phyloP scores from a whole-genome alignment of 331 rosid genomes.

The Quercus phellos region DNA sequence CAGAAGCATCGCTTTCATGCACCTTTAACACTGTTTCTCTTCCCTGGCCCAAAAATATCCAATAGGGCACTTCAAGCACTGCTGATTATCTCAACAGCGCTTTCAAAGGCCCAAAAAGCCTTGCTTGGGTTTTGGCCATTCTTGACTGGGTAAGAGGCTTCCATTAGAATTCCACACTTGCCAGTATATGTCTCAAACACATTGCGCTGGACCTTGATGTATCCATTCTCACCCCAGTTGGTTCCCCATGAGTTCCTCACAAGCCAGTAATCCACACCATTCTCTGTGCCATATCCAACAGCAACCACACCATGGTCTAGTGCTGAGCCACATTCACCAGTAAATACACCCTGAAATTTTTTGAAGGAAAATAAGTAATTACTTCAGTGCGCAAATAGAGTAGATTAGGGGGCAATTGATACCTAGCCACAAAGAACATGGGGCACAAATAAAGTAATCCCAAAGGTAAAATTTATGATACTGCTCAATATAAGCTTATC shows the following conservation, averaged over 20 bases:
- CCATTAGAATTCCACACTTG: conserved; percentile 78
- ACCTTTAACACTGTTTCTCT: not conserved
- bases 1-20: not conserved
- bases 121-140: conserved; percentile 22
- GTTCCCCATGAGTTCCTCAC: conserved; percentile 94
- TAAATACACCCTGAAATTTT: conserved; percentile 64
- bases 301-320: conserved; percentile 86
- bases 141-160: conserved; percentile 79
- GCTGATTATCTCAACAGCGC: conserved; percentile 23
- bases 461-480: no score
- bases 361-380: not conserved
- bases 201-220: conserved; percentile 71
- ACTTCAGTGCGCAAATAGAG: not conserved
- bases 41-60: not conserved
- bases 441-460: no score
- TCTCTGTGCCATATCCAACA: conserved; percentile 79
- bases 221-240: conserved; percentile 88
- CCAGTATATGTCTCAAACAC: conserved; percentile 28
- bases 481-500: no score
- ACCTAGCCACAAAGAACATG: no score
- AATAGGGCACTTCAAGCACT: conserved; percentile 27
- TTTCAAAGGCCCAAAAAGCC: conserved; percentile 10
- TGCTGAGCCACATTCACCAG: conserved; percentile 62
- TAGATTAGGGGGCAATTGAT: no score
- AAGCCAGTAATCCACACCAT: conserved; percentile 78